Evolutionary conservation across 1,284 basidiomycete genomes (phyloP), one percentile per base, ranked within the genome.

Genomic region (Fistulinella cinereoalba): DNA sequence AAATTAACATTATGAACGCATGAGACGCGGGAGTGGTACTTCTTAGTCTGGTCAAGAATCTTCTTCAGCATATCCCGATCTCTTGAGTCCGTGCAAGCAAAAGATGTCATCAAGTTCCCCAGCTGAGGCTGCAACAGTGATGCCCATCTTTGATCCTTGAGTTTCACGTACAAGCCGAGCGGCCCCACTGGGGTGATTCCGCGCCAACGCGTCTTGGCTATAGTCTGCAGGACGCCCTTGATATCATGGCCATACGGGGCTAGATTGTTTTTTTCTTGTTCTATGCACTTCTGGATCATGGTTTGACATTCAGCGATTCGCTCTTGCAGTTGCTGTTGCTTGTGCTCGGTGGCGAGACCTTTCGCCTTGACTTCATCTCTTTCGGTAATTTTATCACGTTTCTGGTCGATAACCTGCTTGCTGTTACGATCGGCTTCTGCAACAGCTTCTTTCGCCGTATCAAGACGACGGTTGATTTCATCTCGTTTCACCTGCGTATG

Each of bases 121-220:
- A 99, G 72, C 55, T 86, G 76, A 15, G 71, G 71, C 31, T 90
- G 79, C 52, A 97, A 65, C 7, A 92, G 57, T 0, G 71, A 68
- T 0, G 80, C 81, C 82, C 91, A 99, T 25, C 64, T 70, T 52
- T 71, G 53, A 49, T 97, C 89, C 53, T 73, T 80, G 40, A 94
- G 79, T 57, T 85, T 86, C 54, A 99, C 85, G 61, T 81, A 79
- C 37, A 76, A 53, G 0, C 94, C 94, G n/a, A 98, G 71, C 0
- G 94, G 93, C 1, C 97, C 97, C 23, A 97, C 66, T 0, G 96
- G 95, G 15, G 62, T 68, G 29, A 84, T 75, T 9, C 85, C 86
- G 23, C 72, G 61, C 92, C 92, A 93, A 6, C 56, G 64, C 52
- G 71, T 69, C 9, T 56, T 56, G n/a, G 70, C 56, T 41, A 97